Evolutionary conservation across 2,329 filamentous ascomycete genomes (phyloP), one percentile per base, ranked within the genome.

Genomic region (Ophiobolus disseminans): DNA sequence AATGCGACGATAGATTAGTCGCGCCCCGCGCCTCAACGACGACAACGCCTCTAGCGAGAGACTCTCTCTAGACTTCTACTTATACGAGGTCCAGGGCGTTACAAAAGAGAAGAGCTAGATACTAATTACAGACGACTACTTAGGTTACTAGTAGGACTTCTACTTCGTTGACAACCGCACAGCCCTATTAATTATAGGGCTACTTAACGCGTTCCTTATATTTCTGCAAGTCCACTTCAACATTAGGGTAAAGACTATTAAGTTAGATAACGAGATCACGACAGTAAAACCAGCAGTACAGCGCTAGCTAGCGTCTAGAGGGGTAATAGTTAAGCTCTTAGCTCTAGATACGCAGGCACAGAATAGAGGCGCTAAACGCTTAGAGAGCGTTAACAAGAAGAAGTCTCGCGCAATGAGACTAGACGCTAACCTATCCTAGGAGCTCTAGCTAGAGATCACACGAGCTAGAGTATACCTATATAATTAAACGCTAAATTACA

Each of bases 401-500:
- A 50, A 50, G 37, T 20, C 34, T 7, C 35, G 35, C 20, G 25
- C 28, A 14, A 54, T 50, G 2, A 7, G 22, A 45, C 25, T 53
- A 21, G 34, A 46, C 23, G 34, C 35, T 20, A 40, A 47, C n/a
- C 22, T 53, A 28, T 42, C 22, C n/a, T 41, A 21, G 37, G 14
- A 46, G 16, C 14, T 46, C 5, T 46, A 19, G 38, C 42, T 16
- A 38, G 38, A 54, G n/a, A 47, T 54, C 11, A 28, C 25, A 10
- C 10, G 35, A 41, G 50, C 31, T 35, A 38, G 16, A 20, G 42
- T 49, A n/a, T 50, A 50, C 40, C 43, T 54, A n/a, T 34, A 50
- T 23, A 47, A 50, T 45, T 11, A 22, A 37, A 54, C 39, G 30
- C 40, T 13, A 35, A 50, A 43, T 6, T 48, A 47, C 28, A 4